Evolutionary conservation across 1,284 basidiomycete species (phyloP).

Genomic region (Ceratobasidium sp.): DNA sequence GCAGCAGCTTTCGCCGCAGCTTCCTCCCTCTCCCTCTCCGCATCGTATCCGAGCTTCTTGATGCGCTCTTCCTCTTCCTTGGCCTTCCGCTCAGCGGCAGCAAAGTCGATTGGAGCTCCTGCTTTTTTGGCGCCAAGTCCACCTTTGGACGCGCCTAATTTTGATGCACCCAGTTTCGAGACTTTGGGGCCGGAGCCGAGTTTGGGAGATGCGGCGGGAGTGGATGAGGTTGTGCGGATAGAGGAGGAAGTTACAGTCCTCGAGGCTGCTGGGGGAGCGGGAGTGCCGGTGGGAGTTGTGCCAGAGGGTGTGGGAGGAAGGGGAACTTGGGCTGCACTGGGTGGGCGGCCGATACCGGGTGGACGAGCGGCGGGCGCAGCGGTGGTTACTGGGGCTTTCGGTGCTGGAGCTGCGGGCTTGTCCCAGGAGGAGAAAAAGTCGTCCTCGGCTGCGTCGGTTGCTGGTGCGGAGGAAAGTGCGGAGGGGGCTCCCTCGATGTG

Average conservation of each 20-base stretch:
- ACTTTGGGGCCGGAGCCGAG: slow-evolving; percentile 55
- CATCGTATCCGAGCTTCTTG: slow-evolving; percentile 90
- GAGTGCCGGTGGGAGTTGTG: slow-evolving; percentile 49
- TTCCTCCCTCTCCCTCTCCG: slow-evolving; percentile 79
- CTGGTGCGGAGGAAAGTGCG: slow-evolving; percentile 56
- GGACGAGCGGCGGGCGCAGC: slow-evolving; percentile 69
- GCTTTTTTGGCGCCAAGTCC: slow-evolving; percentile 88
- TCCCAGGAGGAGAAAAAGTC: slow-evolving; percentile 99
- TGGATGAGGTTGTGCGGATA: slow-evolving; percentile 62
- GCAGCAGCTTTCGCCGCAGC: slow-evolving; percentile 60
- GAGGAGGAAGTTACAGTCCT: slow-evolving; percentile 76
- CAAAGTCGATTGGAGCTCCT: slow-evolving; percentile 85
- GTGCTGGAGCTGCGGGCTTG: slow-evolving; percentile 70
- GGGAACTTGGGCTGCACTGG: slow-evolving; percentile 55
- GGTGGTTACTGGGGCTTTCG: slow-evolving; percentile 62
- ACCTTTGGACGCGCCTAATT: slow-evolving; percentile 62
- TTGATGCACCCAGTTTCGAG: slow-evolving; percentile 63
- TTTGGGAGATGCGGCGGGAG: slow-evolving; percentile 56
- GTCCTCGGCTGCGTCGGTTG: slow-evolving; percentile 67
- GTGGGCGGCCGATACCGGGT: slow-evolving; percentile 67
- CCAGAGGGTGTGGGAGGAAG: slow-evolving; percentile 50
- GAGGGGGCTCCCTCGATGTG: slow-evolving; percentile 81
- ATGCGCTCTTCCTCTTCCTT: slow-evolving; percentile 90
- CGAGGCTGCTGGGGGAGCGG: slow-evolving; percentile 59
- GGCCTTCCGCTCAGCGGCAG: slow-evolving; percentile 89